Evolutionary conservation across 2,329 filamentous ascomycete species (phyloP).

Genomic region (Cladosporium sp.): DNA sequence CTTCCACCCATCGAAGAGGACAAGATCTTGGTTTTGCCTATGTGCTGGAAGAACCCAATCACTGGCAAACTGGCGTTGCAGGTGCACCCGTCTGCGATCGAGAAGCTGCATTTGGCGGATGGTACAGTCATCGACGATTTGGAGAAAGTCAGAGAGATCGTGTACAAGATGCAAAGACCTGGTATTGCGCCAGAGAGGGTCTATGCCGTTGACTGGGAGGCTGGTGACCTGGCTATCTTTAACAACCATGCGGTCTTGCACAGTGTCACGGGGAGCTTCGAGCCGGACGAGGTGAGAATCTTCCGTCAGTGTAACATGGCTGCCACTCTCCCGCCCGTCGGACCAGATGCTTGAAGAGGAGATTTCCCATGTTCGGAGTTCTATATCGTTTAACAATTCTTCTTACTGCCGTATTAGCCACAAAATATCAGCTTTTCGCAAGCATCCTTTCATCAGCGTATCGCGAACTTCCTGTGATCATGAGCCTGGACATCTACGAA

Average conservation of each 20-base stretch:
- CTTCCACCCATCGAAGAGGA: slow-evolving; percentile 62
- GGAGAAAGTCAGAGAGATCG: slow-evolving; percentile 60
- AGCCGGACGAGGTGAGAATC: slow-evolving; percentile 66
- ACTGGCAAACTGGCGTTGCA: slow-evolving; percentile 67
- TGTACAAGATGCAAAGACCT: slow-evolving; percentile 68
- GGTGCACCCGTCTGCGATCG: slow-evolving; percentile 68
- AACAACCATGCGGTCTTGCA: slow-evolving; percentile 74
- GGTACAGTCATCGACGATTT: slow-evolving; percentile 68
- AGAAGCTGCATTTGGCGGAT: slow-evolving; percentile 63
- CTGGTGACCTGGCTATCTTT: slow-evolving; percentile 73
- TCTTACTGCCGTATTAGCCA: no score
- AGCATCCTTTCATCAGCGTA: no score
- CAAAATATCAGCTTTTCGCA: no score
- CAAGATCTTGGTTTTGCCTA: slow-evolving; percentile 68
- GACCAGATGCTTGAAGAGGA: slow-evolving; percentile 32
- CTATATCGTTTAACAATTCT: no score
- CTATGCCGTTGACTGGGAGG: slow-evolving; percentile 72
- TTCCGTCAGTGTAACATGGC: slow-evolving; percentile 79
- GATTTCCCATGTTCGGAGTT: no score
- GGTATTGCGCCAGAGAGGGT: slow-evolving; percentile 65
- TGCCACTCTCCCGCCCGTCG: slow-evolving; percentile 55
- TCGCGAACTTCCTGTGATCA: no score
- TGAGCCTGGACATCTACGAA: no score
- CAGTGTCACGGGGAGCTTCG: slow-evolving; percentile 70
- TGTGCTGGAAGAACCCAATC: slow-evolving; percentile 73